Base-by-base conservation (phyloP, 73 alveolate genomes). In the Durusdinium trenchii region DNA sequence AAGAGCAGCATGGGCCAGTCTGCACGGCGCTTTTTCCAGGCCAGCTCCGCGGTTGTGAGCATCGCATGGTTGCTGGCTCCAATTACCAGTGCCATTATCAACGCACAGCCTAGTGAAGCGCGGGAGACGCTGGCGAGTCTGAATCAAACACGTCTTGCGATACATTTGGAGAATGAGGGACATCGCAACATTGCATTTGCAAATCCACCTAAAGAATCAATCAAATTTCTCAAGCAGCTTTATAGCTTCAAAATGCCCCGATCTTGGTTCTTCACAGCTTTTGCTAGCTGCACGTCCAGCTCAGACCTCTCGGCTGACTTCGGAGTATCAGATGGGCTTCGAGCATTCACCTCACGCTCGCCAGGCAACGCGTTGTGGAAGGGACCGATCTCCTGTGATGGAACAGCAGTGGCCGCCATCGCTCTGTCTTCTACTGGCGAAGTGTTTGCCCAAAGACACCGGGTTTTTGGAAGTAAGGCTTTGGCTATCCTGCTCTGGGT, bases 1-100 rank as follows among this genome's bases (percentile, higher is more conserved):
- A 87, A 87, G 48, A 87, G 95, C 69, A 62, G 86, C 71, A 87
- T 87, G 95, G 95, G 95, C 50, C 83, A 87, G 50, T 87, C 95
- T 10, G 95, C 95, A 16, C 54, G 95, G 71, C 95, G 95, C 50
- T 87, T 87, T 45, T 87, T 87, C 48, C 95, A 62, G 30, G 95
- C 95, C 16, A 62, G 86, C n/a, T 67, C 95, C 40, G 85, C 95
- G 12, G 85, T 87, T 36, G 95, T 87, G 95, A 75, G 95, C 32
- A 61, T 87, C 23, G 95, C 95, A 16, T 87, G 95, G 95, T 85
- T 87, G 35, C 28, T 87, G 84, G 95, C 95, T 32, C 95, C 95
- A 42, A 47, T 87, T 47, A 61, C 95, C 26, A 43, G 71, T 35
- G 85, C 54, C 3, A 67, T 62, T 20, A 67, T 87, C 50, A 87